Conservation (phyloP, 2,329 filamentous ascomycete species). For the Pezicula neosporulosa region DNA sequence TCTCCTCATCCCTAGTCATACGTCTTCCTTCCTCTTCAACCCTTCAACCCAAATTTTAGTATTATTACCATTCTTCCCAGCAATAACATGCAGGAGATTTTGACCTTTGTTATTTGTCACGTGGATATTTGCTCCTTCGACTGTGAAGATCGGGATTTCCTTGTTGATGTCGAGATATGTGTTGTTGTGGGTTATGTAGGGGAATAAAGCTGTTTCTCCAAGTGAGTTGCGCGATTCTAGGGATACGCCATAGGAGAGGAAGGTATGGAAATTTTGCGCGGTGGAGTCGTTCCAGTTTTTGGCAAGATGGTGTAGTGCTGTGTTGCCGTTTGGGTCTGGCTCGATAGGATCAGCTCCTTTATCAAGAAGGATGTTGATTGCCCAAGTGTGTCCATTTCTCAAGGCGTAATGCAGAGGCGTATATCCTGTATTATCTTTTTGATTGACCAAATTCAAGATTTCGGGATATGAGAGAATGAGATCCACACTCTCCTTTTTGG, state of each 20-base stretch:
- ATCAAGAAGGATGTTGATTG: not conserved
- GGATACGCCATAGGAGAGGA: slow-evolving; percentile 1
- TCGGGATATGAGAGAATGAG: not conserved
- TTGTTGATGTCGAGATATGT: not conserved
- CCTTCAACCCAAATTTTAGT: no score
- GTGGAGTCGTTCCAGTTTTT: not conserved
- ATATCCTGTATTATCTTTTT: slow-evolving; percentile 10
- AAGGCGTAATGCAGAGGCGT: slow-evolving; percentile 8
- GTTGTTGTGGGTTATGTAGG: not conserved
- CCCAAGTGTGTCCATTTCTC: not conserved
- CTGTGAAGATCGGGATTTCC: not conserved
- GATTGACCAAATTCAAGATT: not conserved
- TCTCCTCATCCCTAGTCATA: not conserved
- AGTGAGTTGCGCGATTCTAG: slow-evolving; percentile 4
- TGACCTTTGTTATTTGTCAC: not conserved
- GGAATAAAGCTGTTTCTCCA: slow-evolving; percentile 1
- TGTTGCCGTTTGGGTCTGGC: slow-evolving; percentile 8
- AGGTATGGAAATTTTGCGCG: not conserved
- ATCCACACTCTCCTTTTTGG: not conserved
- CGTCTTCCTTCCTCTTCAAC: not conserved
- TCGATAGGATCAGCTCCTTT: slow-evolving; percentile 7
- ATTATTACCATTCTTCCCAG: not conserved
- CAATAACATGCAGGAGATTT: not conserved
- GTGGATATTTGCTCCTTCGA: not conserved
- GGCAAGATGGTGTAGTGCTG: slow-evolving; percentile 10